Conservation (phyloP, 495 filamentous ascomycete species). For the Penicillium herquei region DNA sequence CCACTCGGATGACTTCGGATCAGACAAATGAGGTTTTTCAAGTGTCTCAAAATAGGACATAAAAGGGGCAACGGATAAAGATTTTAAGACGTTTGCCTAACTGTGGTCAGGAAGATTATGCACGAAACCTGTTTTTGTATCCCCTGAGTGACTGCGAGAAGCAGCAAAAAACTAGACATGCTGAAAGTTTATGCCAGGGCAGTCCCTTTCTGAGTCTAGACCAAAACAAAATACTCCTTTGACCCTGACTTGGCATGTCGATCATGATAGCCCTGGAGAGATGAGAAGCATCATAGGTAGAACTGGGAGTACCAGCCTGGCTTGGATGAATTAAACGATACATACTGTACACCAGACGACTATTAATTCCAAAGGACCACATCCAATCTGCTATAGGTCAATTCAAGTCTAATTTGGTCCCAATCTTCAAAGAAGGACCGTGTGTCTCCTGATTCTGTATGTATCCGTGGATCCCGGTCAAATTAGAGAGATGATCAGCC, state of each 20-base stretch:
- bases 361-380: too few species aligned
- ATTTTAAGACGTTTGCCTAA: neutral
- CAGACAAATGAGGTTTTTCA: neutral
- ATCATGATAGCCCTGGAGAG: neutral
- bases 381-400: too few species aligned
- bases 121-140: neutral
- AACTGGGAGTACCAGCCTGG: too few species aligned
- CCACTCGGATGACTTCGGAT: neutral
- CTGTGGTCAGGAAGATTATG: neutral
- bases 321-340: neutral
- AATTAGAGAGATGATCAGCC: neutral
- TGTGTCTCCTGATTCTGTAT: neutral
- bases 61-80: neutral
- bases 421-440: neutral
- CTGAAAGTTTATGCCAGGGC: neutral
- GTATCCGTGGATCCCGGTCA: constrained; percentile 5
- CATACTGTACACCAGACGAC: neutral
- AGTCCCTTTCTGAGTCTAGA: neutral
- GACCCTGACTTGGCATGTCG: neutral
- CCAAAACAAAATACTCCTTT: neutral
- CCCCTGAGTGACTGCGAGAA: neutral
- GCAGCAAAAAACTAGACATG: neutral
- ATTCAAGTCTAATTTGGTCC: too few species aligned
- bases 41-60: too few species aligned
- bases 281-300: too few species aligned